A percentile compares a stretch with the other conserved stretches of the same genome.
Evolutionary conservation across 768 basidiomycete species (phyloP).

Genomic region (Pholiota molesta): DNA sequence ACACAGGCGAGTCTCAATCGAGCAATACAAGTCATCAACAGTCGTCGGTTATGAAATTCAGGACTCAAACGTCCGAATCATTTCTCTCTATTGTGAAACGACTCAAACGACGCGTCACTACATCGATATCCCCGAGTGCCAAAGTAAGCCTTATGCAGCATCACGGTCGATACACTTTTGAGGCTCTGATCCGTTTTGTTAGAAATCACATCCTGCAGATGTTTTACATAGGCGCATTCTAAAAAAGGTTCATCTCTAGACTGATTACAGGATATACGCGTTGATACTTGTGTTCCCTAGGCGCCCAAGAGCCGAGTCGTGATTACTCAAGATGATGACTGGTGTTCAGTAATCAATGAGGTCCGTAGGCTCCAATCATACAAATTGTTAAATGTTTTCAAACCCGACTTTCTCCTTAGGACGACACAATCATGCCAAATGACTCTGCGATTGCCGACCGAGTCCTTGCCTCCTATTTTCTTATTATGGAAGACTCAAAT

Average conservation of each 20-base stretch:
- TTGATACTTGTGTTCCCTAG: neutral
- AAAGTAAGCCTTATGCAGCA: neutral
- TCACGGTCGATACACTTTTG: neutral
- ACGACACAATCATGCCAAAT: neutral
- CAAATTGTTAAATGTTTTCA: neutral
- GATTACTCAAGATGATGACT: neutral
- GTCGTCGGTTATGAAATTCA: neutral
- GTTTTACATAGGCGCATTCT: neutral
- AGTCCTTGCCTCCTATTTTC: neutral
- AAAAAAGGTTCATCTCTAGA: neutral
- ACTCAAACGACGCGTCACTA: neutral
- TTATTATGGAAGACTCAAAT: neutral
- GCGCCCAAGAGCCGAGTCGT: neutral
- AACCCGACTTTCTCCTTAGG: neutral
- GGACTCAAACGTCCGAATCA: neutral
- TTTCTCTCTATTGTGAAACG: neutral
- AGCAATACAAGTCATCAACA: neutral
- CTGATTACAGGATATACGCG: neutral
- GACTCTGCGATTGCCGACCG: neutral
- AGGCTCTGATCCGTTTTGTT: neutral
- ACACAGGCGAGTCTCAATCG: neutral
- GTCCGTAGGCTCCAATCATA: neutral
- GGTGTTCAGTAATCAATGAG: neutral
- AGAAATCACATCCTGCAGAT: neutral
- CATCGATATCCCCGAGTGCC: neutral